phyloP scores from a whole-genome alignment of 495 filamentous ascomycete genomes.

The Penicillium bialowiezense region DNA sequence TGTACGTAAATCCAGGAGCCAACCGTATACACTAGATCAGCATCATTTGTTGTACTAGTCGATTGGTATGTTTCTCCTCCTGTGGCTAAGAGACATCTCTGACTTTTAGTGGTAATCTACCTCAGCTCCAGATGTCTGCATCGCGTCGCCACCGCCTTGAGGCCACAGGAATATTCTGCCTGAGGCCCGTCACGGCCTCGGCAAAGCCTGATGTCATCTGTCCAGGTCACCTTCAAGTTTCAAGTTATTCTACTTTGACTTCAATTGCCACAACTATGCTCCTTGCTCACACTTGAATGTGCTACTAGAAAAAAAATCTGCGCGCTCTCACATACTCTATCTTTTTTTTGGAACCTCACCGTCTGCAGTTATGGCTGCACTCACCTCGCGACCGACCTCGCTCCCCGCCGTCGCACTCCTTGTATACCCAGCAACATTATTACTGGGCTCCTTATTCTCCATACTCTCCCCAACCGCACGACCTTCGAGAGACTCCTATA shows the following conservation, averaged over 20 bases:
- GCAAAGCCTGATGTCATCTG: not conserved
- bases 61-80: no score
- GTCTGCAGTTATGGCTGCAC: slow-evolving; percentile 21
- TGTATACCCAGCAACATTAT: slow-evolving; percentile 73
- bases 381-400: slow-evolving; percentile 14
- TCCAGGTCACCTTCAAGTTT: not conserved
- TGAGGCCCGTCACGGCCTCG: not conserved
- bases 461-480: slow-evolving; percentile 67
- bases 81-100: no score
- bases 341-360: not conserved
- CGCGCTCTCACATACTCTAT: not conserved
- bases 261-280: not conserved
- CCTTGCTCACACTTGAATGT: not conserved
- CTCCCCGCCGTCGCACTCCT: slow-evolving; percentile 41
- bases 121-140: no score
- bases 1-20: no score
- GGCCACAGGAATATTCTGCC: not conserved
- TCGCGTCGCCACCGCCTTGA: no score
- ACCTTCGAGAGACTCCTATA: slow-evolving; percentile 27
- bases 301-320: not conserved
- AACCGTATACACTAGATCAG: no score
- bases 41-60: no score
- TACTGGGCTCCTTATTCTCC: slow-evolving; percentile 77
- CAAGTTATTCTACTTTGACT: not conserved
- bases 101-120: no score